These are phyloP conservation scores for Monosporozyma servazzii DNA, from an alignment of 805 yeast genomes.

Conservation along the genomic window DNA sequence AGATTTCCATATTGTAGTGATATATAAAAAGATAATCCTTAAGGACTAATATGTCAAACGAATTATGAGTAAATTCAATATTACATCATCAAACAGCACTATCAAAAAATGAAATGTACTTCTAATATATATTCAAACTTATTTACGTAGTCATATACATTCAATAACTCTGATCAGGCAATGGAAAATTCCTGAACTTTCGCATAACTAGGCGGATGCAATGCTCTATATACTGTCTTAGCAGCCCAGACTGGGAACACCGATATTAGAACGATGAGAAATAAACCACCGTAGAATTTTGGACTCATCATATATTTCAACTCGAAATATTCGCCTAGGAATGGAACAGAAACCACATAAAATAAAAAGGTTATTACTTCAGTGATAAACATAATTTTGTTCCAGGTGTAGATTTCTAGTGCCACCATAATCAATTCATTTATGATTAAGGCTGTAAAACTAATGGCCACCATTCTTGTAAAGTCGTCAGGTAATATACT, in stretches of 20 bases:
- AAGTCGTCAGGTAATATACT: slow-evolving; percentile 49
- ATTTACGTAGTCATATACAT: not conserved
- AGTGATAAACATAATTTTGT: slow-evolving; percentile 59
- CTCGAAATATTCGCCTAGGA: slow-evolving; percentile 80
- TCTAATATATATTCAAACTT: not conserved
- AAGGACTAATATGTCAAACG: too few relatives aligned
- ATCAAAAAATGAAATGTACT: too few relatives aligned
- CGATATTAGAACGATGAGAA: slow-evolving; percentile 56
- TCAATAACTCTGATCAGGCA: slow-evolving; percentile 22
- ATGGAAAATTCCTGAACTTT: slow-evolving; percentile 69
- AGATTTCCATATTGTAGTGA: too few relatives aligned
- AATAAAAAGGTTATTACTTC: slow-evolving; percentile 60
- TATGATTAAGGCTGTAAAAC: slow-evolving; percentile 68
- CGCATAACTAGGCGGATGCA: slow-evolving; percentile 93
- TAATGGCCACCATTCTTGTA: slow-evolving; percentile 71
- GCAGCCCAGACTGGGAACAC: slow-evolving; percentile 85
- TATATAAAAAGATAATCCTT: too few relatives aligned
- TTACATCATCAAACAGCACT: not conserved
- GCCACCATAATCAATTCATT: slow-evolving; percentile 94
- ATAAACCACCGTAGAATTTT: slow-evolving; percentile 59
- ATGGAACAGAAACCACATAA: slow-evolving; percentile 71
- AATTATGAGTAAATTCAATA: too few relatives aligned
- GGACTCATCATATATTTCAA: slow-evolving; percentile 49
- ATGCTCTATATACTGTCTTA: slow-evolving; percentile 59
- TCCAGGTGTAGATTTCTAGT: slow-evolving; percentile 89